Evolutionary conservation across 441 rosid genomes (phyloP).

Genomic region (Eruca vesicaria): DNA sequence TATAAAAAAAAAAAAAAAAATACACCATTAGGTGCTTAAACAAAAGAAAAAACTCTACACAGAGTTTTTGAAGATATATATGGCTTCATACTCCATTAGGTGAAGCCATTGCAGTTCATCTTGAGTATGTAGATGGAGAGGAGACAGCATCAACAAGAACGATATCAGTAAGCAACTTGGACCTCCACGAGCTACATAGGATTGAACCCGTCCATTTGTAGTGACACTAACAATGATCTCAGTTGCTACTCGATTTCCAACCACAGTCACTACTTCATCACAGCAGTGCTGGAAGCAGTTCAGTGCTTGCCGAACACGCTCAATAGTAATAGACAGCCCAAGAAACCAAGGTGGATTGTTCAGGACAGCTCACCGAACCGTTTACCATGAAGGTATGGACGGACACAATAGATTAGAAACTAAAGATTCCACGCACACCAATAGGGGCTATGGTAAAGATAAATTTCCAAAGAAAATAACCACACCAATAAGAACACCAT

Average conservation of each 20-base stretch:
- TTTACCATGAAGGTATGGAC: no score
- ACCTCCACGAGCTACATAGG: not conserved
- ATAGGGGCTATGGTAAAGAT: no score
- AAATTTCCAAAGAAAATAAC: no score
- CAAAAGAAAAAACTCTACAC: not conserved
- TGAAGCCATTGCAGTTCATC: no score
- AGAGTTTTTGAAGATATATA: not conserved
- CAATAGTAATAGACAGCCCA: not conserved
- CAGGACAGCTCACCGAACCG: not conserved
- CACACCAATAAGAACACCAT: no score
- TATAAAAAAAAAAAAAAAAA: no score
- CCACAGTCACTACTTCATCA: not conserved
- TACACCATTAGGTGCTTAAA: not conserved
- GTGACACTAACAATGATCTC: not conserved
- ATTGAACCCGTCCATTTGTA: not conserved
- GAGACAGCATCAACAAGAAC: not conserved
- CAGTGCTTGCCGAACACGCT: not conserved
- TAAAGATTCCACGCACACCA: no score
- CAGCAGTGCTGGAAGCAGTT: not conserved
- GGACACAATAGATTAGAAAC: no score
- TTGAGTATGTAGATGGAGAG: not conserved
- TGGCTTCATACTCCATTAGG: not conserved
- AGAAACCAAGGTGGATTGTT: not conserved
- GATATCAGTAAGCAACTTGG: not conserved
- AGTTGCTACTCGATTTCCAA: not conserved